Conservation (phyloP, 2,329 filamentous ascomycete species). For the Colletotrichum aenigma region DNA sequence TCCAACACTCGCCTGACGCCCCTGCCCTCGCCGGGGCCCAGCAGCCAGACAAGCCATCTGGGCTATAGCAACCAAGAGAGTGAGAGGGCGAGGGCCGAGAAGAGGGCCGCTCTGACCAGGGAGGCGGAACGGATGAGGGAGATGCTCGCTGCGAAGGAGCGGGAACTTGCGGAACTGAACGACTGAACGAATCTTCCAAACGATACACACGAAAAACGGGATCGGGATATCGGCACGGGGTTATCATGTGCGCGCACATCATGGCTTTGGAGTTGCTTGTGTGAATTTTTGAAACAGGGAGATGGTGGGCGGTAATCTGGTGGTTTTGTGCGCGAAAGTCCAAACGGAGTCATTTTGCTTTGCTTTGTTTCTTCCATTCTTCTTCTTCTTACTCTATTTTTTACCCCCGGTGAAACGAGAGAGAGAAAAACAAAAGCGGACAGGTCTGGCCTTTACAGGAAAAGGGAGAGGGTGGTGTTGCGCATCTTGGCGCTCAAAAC, state of each 20-base stretch:
- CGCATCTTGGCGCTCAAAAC: slow-evolving; percentile 7
- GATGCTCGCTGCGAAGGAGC: slow-evolving; percentile 74
- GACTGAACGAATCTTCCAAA: slow-evolving; percentile 3
- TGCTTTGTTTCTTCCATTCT: background rate
- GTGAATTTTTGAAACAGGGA: background rate
- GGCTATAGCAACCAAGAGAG: slow-evolving; percentile 42
- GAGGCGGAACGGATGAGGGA: slow-evolving; percentile 81
- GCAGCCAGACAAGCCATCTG: slow-evolving; percentile 23
- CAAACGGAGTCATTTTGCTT: background rate
- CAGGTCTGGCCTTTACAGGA: background rate
- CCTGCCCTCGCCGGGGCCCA: slow-evolving; percentile 30
- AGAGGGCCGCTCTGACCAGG: slow-evolving; percentile 68
- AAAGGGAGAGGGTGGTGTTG: background rate
- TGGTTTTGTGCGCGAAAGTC: background rate
- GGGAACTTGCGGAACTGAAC: slow-evolving; percentile 60
- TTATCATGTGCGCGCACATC: background rate
- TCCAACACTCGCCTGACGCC: slow-evolving; percentile 30
- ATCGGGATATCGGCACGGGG: background rate
- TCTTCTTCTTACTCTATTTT: background rate
- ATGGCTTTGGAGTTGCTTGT: slow-evolving; percentile 6
- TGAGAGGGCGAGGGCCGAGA: slow-evolving; percentile 63
- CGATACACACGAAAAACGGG: slow-evolving; percentile 12
- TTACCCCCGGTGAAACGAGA: background rate
- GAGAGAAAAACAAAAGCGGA: background rate
- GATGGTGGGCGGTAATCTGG: background rate